These are phyloP conservation scores for Melianthus villosus DNA, from an alignment of 441 rosid species.

Conservation along the genomic window DNA sequence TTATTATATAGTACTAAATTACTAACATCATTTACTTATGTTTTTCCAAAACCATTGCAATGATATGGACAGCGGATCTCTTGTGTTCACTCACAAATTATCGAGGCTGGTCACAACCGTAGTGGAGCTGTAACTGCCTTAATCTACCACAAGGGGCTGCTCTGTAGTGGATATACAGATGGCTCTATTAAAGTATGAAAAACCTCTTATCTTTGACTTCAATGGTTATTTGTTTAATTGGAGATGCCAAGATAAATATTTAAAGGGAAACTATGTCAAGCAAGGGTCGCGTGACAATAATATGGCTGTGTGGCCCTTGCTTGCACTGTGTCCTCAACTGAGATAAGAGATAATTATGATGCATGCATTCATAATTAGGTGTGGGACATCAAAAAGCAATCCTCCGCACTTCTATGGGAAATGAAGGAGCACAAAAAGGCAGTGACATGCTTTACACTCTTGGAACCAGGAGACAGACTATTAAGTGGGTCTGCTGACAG, in stretches of 20 bases:
- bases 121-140: constrained; percentile 82
- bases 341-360: neutral
- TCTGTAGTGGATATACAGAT: constrained; percentile 68
- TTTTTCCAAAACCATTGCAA: constrained; percentile 5
- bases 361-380: constrained; percentile 31
- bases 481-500: constrained; percentile 79
- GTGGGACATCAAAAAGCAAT: constrained; percentile 54
- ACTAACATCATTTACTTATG: too few relatives aligned
- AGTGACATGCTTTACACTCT: constrained; percentile 68
- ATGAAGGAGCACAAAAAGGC: constrained; percentile 59
- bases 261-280: too few relatives aligned
- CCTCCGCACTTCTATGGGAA: constrained; percentile 45
- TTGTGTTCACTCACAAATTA: constrained; percentile 79
- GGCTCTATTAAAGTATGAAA: constrained; percentile 75
- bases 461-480: constrained; percentile 58
- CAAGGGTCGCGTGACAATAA: too few relatives aligned
- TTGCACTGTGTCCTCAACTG: too few relatives aligned
- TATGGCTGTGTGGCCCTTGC: too few relatives aligned
- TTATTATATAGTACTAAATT: too few relatives aligned
- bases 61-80: constrained; percentile 61
- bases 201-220: too few relatives aligned
- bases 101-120: constrained; percentile 40
- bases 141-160: constrained; percentile 69
- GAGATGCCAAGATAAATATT: too few relatives aligned
- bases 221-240: too few relatives aligned